A percentile compares a stretch with the other conserved stretches of the same genome.
phyloP scores from a whole-genome alignment of 2,329 filamentous ascomycete genomes.

The Cladophialophora immunda region DNA sequence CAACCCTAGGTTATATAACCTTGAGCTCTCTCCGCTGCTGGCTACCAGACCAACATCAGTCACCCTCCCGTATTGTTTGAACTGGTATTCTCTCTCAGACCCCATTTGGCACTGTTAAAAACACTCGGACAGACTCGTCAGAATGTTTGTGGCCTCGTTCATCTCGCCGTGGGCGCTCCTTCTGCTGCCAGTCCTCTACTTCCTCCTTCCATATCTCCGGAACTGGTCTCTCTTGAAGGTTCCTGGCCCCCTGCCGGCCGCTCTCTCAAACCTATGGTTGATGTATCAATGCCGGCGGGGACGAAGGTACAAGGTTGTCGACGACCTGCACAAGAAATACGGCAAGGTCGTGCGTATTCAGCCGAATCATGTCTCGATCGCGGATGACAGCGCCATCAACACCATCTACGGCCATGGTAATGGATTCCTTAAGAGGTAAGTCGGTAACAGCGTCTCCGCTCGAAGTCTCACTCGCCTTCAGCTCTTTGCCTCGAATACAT shows the following conservation, averaged over 20 bases:
- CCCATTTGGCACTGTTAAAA: not conserved
- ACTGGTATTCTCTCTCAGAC: not conserved
- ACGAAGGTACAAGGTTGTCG: slow-evolving; percentile 69
- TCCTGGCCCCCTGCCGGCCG: slow-evolving; percentile 63
- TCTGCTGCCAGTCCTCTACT: slow-evolving; percentile 62
- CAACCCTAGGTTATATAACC: slow-evolving; percentile 10
- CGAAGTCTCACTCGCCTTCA: not conserved
- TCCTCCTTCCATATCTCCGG: slow-evolving; percentile 65
- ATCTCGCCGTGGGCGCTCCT: slow-evolving; percentile 54
- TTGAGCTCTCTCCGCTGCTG: not conserved
- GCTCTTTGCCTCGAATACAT: not conserved
- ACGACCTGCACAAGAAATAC: slow-evolving; percentile 76
- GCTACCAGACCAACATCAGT: not conserved
- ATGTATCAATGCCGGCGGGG: slow-evolving; percentile 72
- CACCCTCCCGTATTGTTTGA: not conserved
- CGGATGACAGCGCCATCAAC: slow-evolving; percentile 79
- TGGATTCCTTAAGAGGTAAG: slow-evolving; percentile 75
- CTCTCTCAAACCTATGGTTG: slow-evolving; percentile 83
- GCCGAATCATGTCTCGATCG: slow-evolving; percentile 83
- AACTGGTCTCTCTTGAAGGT: slow-evolving; percentile 62
- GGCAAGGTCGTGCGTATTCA: slow-evolving; percentile 85
- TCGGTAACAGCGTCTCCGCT: slow-evolving; percentile 25
- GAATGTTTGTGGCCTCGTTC: slow-evolving; percentile 38
- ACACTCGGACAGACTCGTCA: slow-evolving; percentile 9
- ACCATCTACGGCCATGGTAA: slow-evolving; percentile 82